A percentile compares a stretch with the other conserved stretches of the same genome.
phyloP scores from a whole-genome alignment of 495 filamentous ascomycete species.

The Tuber microsphaerosporum region DNA sequence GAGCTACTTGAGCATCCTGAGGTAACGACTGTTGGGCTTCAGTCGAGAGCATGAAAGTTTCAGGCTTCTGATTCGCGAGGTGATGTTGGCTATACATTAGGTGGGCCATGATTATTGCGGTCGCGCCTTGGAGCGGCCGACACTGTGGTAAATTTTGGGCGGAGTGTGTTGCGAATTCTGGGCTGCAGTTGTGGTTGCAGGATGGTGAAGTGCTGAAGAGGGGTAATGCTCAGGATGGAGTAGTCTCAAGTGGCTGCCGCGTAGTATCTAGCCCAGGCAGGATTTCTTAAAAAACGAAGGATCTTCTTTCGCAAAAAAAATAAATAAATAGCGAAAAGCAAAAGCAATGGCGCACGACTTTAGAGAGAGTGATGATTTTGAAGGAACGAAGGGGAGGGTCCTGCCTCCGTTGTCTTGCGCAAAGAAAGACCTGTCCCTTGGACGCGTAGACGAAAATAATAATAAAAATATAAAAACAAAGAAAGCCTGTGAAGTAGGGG shows the following conservation, averaged over 20 bases:
- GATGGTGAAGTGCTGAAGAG: constrained; percentile 29
- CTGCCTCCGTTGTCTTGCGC: constrained; percentile 43
- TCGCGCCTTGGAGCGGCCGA: constrained; percentile 37
- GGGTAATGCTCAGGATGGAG: constrained; percentile 28
- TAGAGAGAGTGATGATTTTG: constrained; percentile 37
- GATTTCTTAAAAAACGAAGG: not conserved
- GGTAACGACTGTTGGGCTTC: constrained; percentile 94
- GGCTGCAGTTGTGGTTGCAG: constrained; percentile 33
- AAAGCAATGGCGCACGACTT: not conserved
- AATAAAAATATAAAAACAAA: constrained; percentile 44
- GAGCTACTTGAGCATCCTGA: constrained; percentile 90
- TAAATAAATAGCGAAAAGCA: not conserved
- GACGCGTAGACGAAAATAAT: constrained; percentile 41
- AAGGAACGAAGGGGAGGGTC: constrained; percentile 43
- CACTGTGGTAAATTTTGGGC: constrained; percentile 30
- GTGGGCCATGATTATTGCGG: constrained; percentile 37
- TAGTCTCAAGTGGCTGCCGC: constrained; percentile 26
- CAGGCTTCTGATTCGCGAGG: constrained; percentile 65
- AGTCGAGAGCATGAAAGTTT: constrained; percentile 95
- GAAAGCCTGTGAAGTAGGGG: constrained; percentile 40
- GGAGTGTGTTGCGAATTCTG: constrained; percentile 28
- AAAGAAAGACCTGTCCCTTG: constrained; percentile 43
- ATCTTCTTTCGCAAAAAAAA: not conserved
- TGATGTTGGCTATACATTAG: constrained; percentile 42
- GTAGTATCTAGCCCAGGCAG: constrained; percentile 16